These are phyloP conservation scores for Trypanosoma conorhini DNA, from an alignment of 208 protist species.

Conservation along the genomic window DNA sequence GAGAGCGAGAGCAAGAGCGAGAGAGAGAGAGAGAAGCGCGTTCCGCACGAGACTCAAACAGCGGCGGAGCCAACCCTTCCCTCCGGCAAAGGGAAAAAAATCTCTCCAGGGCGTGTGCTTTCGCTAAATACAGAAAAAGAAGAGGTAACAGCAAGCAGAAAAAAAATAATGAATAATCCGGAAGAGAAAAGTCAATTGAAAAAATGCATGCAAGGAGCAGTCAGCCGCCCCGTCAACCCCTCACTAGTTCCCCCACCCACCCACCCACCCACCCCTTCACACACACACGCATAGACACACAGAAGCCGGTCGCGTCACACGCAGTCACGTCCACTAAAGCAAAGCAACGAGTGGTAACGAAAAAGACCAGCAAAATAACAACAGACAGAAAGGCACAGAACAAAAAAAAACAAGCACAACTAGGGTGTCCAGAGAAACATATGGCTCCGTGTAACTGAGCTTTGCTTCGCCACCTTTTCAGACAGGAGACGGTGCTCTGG, in stretches of 20 bases:
- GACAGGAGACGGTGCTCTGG: too few relatives aligned
- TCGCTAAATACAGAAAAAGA: constrained; percentile 7
- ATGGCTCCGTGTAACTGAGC: too few relatives aligned
- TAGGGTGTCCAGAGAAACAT: too few relatives aligned
- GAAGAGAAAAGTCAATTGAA: not conserved
- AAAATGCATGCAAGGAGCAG: not conserved
- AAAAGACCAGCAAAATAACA: not conserved
- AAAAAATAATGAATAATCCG: not conserved
- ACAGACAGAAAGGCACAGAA: not conserved
- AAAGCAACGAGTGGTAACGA: not conserved
- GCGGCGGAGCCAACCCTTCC: not conserved
- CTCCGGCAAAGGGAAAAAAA: not conserved
- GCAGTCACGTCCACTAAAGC: not conserved
- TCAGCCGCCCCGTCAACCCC: not conserved
- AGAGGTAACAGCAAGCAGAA: not conserved
- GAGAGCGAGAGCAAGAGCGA: not conserved
- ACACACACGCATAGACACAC: not conserved
- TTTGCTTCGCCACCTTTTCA: too few relatives aligned
- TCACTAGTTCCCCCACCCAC: too few relatives aligned
- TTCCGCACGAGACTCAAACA: not conserved
- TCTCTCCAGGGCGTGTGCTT: not conserved
- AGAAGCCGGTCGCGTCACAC: not conserved
- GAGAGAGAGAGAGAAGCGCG: not conserved
- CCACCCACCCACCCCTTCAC: not conserved
- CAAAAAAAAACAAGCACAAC: not conserved